These are phyloP conservation scores for Fragaria vesca DNA, from an alignment of 306 rosid species.

Conservation along the genomic window DNA sequence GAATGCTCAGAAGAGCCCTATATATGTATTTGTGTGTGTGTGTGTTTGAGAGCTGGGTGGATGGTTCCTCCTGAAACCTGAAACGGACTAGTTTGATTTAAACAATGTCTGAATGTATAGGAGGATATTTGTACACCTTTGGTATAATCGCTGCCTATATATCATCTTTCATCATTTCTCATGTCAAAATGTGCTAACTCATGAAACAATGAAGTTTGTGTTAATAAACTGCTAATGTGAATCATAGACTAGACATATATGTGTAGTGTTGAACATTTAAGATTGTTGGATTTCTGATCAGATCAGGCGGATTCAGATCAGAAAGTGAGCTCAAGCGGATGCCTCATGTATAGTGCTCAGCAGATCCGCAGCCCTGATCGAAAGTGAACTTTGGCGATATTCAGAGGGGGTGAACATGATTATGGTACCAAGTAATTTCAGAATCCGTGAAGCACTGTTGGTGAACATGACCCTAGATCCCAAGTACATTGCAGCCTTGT, in stretches of 20 bases:
- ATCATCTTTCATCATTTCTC: conserved; percentile 5
- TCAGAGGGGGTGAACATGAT: neutral
- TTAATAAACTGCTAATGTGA: neutral
- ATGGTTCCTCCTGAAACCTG: neutral
- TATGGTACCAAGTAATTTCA: neutral
- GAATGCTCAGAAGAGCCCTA: neutral
- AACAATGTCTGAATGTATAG: neutral
- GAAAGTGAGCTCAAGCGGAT: neutral
- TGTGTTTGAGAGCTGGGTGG: neutral
- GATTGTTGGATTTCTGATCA: conserved; percentile 9
- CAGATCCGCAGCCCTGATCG: neutral
- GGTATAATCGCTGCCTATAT: neutral
- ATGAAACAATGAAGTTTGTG: neutral
- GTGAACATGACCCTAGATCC: neutral
- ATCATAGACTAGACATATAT: neutral
- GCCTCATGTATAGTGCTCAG: conserved; percentile 9
- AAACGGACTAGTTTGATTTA: neutral
- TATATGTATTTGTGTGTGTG: neutral
- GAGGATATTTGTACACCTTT: neutral
- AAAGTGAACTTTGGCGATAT: neutral
- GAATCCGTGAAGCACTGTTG: neutral
- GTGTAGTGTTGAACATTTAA: neutral
- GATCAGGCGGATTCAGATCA: conserved; percentile 3
- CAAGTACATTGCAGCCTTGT: neutral
- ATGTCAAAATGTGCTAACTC: conserved; percentile 5